These are phyloP conservation scores for Ganoderma leucocontextum DNA, from an alignment of 1,284 basidiomycete genomes.

Conservation along the genomic window DNA sequence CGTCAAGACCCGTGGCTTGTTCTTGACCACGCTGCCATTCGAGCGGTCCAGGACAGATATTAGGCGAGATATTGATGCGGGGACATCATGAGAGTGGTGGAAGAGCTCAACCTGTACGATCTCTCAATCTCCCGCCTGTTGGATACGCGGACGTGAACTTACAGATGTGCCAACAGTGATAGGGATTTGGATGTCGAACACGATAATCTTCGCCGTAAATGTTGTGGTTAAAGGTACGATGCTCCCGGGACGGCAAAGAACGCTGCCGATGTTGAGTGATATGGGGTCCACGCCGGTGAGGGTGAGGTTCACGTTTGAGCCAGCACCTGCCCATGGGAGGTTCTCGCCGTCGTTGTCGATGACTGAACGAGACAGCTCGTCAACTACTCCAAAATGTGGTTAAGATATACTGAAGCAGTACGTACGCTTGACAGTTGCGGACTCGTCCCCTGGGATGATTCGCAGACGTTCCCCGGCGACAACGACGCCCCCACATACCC, in stretches of 20 bases:
- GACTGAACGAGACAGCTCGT: conserved; percentile 53
- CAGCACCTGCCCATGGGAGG: conserved; percentile 90
- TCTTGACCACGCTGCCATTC: conserved; percentile 79
- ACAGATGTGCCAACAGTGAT: conserved; percentile 90
- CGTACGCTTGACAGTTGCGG: conserved; percentile 83
- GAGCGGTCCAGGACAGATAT: conserved; percentile 81
- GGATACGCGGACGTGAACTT: conserved; percentile 35
- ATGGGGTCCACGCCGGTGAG: conserved; percentile 88
- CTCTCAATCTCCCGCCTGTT: not conserved
- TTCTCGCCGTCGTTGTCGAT: conserved; percentile 87
- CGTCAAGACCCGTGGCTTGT: conserved; percentile 87
- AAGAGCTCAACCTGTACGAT: conserved; percentile 83
- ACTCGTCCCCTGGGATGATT: conserved; percentile 93
- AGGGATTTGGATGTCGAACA: conserved; percentile 93
- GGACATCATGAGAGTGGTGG: conserved; percentile 93
- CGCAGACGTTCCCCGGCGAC: conserved; percentile 92
- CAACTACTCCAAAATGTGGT: not conserved
- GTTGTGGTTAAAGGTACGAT: conserved; percentile 78
- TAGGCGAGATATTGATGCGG: conserved; percentile 87
- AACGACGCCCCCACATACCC: conserved; percentile 87
- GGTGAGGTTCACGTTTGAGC: conserved; percentile 88
- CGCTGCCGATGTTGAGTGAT: conserved; percentile 87
- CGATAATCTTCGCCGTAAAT: conserved; percentile 90
- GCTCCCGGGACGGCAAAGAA: conserved; percentile 82
- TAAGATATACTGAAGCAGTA: too few relatives aligned